Evolutionary conservation across 2,329 filamentous ascomycete species (phyloP).

Genomic region (Eutypella sp.): DNA sequence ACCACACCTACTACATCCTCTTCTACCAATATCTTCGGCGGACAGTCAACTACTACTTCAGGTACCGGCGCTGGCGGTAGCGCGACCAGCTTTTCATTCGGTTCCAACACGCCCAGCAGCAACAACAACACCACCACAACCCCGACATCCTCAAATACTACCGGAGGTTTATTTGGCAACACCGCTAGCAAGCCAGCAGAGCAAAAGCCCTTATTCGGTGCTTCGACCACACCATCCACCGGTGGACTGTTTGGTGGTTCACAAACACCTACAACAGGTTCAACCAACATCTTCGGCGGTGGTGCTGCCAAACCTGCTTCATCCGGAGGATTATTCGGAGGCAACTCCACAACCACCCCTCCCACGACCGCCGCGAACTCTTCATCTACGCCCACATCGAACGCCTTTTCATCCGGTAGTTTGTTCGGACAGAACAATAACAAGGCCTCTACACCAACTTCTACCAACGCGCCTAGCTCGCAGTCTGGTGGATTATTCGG

Average conservation of each 20-base stretch:
- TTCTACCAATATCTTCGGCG: slow-evolving; percentile 6
- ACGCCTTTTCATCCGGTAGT: slow-evolving; percentile 15
- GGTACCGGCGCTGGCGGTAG: slow-evolving; percentile 10
- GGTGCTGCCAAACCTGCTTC: slow-evolving; percentile 22
- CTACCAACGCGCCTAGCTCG: slow-evolving; percentile 14
- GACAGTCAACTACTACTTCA: slow-evolving; percentile 9
- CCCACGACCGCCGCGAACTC: slow-evolving; percentile 18
- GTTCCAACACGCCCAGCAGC: slow-evolving; percentile 11
- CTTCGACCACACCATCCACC: slow-evolving; percentile 22
- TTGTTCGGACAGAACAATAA: slow-evolving; percentile 23
- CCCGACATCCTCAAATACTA: slow-evolving; percentile 13
- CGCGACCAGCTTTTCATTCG: slow-evolving; percentile 38
- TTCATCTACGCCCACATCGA: slow-evolving; percentile 17
- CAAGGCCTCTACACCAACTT: slow-evolving; percentile 15
- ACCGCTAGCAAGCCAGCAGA: slow-evolving; percentile 25
- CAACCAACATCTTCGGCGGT: slow-evolving; percentile 24
- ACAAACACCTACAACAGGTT: slow-evolving; percentile 12
- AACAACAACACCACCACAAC: slow-evolving; percentile 14
- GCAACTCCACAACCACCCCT: slow-evolving; percentile 19
- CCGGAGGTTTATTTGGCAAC: slow-evolving; percentile 30
- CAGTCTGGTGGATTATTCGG: slow-evolving; percentile 20
- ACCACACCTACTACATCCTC: slow-evolving; percentile 16
- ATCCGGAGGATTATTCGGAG: slow-evolving; percentile 29
- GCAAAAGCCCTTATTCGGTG: slow-evolving; percentile 26
- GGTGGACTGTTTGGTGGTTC: slow-evolving; percentile 23